phyloP scores from a whole-genome alignment of 371 early-diverging fungal species.

The Cokeromyces recurvatus region DNA sequence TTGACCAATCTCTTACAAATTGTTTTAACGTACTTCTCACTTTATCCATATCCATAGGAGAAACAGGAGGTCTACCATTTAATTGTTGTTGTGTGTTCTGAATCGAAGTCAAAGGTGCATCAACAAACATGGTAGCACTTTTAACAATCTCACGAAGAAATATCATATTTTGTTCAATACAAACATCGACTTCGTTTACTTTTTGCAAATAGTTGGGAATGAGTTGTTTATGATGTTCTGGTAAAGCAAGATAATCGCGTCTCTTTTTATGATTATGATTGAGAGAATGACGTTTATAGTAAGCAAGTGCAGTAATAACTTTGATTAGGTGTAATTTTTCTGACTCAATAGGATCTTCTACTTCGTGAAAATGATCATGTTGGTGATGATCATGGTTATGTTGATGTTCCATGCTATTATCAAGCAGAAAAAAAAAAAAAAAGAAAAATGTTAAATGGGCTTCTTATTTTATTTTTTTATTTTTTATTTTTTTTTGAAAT shows the following conservation, averaged over 20 bases:
- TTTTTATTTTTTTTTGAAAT: no score
- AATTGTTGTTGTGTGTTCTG: not conserved
- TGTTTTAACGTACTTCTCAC: conserved; percentile 84
- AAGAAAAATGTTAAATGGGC: no score
- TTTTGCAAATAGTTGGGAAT: conserved; percentile 50
- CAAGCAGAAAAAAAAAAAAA: no score
- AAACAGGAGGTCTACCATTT: conserved; percentile 41
- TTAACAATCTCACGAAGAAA: conserved; percentile 45
- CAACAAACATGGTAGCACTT: conserved; percentile 33
- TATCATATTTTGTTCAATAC: conserved; percentile 39
- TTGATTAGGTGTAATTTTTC: conserved; percentile 51
- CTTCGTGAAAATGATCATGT: not conserved
- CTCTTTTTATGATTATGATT: conserved; percentile 68
- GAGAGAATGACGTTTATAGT: conserved; percentile 66
- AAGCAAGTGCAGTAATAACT: conserved; percentile 66
- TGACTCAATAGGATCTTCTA: conserved; percentile 15
- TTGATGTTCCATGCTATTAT: no score
- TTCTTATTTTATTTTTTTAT: no score
- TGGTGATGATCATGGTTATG: not conserved
- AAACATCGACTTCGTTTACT: conserved; percentile 44
- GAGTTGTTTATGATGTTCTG: conserved; percentile 63
- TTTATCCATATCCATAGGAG: conserved; percentile 81
- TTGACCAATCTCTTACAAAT: conserved; percentile 92
- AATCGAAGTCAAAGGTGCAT: not conserved
- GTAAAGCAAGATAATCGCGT: conserved; percentile 58